Evolutionary conservation across 768 basidiomycete genomes (phyloP).

Genomic region (Lactifluus subvellereus): DNA sequence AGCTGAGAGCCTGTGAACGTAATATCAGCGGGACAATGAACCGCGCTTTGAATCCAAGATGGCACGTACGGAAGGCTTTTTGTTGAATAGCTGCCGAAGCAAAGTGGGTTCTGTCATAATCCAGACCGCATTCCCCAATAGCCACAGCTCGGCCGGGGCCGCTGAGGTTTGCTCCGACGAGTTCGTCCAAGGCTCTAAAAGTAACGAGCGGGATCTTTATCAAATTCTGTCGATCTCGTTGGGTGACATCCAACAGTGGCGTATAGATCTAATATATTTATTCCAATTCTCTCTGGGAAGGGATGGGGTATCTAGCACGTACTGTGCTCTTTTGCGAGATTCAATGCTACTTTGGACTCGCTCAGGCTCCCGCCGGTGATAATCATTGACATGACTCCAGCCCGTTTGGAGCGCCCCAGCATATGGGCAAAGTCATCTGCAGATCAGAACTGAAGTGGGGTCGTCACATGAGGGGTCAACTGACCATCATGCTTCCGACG

Average conservation of each 20-base stretch:
- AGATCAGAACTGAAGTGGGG: background rate
- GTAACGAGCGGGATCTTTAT: slow-evolving; percentile 54
- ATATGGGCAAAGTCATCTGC: slow-evolving; percentile 61
- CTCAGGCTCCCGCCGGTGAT: slow-evolving; percentile 68
- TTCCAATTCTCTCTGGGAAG: background rate
- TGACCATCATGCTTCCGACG: slow-evolving; percentile 34
- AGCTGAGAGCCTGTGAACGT: slow-evolving; percentile 46
- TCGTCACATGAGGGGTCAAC: background rate
- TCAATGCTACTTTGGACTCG: slow-evolving; percentile 56
- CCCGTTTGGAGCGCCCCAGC: slow-evolving; percentile 47
- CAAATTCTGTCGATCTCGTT: slow-evolving; percentile 66
- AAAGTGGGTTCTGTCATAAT: slow-evolving; percentile 72
- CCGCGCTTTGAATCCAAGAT: background rate
- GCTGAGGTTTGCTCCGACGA: slow-evolving; percentile 45
- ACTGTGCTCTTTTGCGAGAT: slow-evolving; percentile 56
- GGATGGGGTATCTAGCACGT: background rate
- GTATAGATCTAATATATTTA: slow-evolving; percentile 41
- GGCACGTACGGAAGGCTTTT: slow-evolving; percentile 52
- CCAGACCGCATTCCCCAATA: slow-evolving; percentile 76
- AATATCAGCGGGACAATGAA: background rate
- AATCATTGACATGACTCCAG: slow-evolving; percentile 65
- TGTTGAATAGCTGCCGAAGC: slow-evolving; percentile 55
- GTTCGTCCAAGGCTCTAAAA: slow-evolving; percentile 48
- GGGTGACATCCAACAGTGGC: slow-evolving; percentile 80
- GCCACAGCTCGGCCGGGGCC: slow-evolving; percentile 60